Evolutionary conservation across 805 yeast genomes (phyloP).

Genomic region (Cyberlindnera saturnus): DNA sequence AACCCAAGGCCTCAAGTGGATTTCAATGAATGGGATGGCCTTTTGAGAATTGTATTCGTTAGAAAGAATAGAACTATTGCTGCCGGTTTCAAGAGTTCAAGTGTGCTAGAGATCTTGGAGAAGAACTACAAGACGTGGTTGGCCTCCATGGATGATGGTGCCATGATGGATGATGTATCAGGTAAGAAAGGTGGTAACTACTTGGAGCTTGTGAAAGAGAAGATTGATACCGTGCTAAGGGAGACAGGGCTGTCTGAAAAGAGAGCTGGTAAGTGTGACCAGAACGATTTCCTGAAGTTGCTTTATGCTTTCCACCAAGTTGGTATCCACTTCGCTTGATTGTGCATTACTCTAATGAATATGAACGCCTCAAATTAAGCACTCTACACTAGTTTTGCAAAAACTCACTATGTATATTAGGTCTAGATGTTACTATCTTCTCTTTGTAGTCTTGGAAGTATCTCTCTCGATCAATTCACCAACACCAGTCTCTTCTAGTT

Average conservation of each 20-base stretch:
- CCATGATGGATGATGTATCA: conserved; percentile 21
- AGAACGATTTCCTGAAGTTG: conserved; percentile 82
- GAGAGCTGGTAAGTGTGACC: conserved; percentile 93
- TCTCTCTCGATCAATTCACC: conserved; percentile 82
- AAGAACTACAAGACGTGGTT: conserved; percentile 81
- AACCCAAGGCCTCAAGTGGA: conserved; percentile 91
- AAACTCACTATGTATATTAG: background rate
- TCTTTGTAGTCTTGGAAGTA: conserved; percentile 40
- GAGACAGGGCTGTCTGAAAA: conserved; percentile 80
- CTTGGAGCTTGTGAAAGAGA: conserved; percentile 48
- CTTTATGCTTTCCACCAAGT: conserved; percentile 94
- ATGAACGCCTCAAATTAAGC: background rate
- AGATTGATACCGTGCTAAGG: conserved; percentile 65
- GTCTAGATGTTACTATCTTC: conserved; percentile 35
- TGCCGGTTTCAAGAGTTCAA: conserved; percentile 83
- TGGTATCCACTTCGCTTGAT: conserved; percentile 87
- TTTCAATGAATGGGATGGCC: conserved; percentile 95
- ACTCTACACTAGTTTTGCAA: background rate
- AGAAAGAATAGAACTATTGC: conserved; percentile 90
- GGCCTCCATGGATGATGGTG: conserved; percentile 39
- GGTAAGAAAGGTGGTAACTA: conserved; percentile 32
- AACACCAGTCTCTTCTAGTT: conserved; percentile 82
- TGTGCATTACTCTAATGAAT: background rate
- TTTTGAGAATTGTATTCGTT: conserved; percentile 84
- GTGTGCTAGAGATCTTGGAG: conserved; percentile 76